Evolutionary conservation across 495 filamentous ascomycete genomes (phyloP).

Genomic region (Achaetomiella virescens): DNA sequence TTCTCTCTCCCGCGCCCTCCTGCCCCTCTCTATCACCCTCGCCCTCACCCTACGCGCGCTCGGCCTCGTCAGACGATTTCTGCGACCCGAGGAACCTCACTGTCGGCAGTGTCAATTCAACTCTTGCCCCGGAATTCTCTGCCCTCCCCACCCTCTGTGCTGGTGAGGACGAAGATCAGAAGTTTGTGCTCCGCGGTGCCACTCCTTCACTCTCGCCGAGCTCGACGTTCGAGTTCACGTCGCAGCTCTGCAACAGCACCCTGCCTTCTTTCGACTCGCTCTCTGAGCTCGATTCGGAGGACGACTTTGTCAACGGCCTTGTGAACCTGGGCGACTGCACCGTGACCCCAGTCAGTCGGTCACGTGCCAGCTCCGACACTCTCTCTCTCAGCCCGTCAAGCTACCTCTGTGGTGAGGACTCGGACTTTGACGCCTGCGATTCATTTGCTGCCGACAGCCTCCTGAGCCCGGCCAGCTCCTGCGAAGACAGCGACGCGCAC

Average conservation of each 20-base stretch:
- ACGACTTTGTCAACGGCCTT: conserved; percentile 75
- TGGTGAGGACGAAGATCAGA: conserved; percentile 72
- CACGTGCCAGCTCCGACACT: conserved; percentile 64
- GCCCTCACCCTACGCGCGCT: conserved; percentile 72
- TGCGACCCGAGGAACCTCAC: conserved; percentile 92
- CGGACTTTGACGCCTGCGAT: conserved; percentile 57
- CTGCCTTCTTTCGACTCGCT: conserved; percentile 76
- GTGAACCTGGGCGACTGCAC: conserved; percentile 57
- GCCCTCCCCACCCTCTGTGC: conserved; percentile 48
- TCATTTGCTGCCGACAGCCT: conserved; percentile 48
- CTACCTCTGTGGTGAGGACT: conserved; percentile 69
- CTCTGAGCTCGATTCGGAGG: conserved; percentile 88
- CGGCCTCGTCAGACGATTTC: conserved; percentile 68
- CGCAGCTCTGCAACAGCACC: conserved; percentile 47
- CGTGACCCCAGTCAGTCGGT: conserved; percentile 59
- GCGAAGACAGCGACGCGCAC: conserved; percentile 40
- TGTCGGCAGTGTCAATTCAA: conserved; percentile 57
- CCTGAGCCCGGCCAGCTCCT: conserved; percentile 42
- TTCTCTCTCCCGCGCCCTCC: conserved; percentile 60
- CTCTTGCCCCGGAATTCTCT: conserved; percentile 58
- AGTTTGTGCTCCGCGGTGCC: conserved; percentile 62
- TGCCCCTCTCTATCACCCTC: conserved; percentile 83
- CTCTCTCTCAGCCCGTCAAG: conserved; percentile 65
- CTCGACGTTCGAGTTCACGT: conserved; percentile 48
- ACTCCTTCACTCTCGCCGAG: conserved; percentile 46